phyloP scores from a whole-genome alignment of 2,329 filamentous ascomycete genomes.

The Beauveria sp. region DNA sequence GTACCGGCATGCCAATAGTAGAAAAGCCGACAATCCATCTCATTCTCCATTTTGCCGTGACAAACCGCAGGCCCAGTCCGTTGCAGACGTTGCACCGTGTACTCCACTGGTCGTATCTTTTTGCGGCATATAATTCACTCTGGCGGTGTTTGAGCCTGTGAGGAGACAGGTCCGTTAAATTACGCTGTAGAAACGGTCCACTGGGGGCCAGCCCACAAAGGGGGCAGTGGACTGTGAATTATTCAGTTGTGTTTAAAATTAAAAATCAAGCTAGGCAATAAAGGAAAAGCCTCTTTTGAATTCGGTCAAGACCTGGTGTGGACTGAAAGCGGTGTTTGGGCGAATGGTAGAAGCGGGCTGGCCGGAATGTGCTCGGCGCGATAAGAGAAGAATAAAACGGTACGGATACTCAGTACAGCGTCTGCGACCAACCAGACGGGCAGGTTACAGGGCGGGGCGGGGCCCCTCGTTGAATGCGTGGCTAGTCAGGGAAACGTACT shows the following conservation, averaged over 20 bases:
- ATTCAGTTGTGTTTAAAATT: not conserved
- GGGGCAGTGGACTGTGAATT: not conserved
- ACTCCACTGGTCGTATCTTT: not conserved
- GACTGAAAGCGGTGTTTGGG: too few relatives aligned
- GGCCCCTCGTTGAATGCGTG: not conserved
- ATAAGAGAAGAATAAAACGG: too few relatives aligned
- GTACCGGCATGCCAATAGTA: too few relatives aligned
- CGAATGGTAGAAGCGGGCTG: too few relatives aligned
- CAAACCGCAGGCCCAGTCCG: not conserved
- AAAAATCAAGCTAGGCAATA: too few relatives aligned
- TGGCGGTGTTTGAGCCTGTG: not conserved
- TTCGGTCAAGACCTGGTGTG: too few relatives aligned
- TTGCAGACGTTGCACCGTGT: not conserved
- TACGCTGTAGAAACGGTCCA: slow-evolving; percentile 1
- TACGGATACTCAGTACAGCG: too few relatives aligned
- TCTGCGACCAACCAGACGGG: not conserved
- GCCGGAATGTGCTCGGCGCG: too few relatives aligned
- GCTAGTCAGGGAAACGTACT: not conserved
- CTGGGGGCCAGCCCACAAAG: not conserved
- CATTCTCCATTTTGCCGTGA: not conserved
- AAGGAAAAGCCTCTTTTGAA: too few relatives aligned
- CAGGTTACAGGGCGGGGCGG: not conserved
- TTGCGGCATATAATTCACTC: slow-evolving; percentile 2
- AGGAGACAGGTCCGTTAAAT: not conserved
- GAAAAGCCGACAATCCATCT: not conserved